These are phyloP conservation scores for Fusarium beomiforme DNA, from an alignment of 2,329 filamentous ascomycete species.

Conservation along the genomic window DNA sequence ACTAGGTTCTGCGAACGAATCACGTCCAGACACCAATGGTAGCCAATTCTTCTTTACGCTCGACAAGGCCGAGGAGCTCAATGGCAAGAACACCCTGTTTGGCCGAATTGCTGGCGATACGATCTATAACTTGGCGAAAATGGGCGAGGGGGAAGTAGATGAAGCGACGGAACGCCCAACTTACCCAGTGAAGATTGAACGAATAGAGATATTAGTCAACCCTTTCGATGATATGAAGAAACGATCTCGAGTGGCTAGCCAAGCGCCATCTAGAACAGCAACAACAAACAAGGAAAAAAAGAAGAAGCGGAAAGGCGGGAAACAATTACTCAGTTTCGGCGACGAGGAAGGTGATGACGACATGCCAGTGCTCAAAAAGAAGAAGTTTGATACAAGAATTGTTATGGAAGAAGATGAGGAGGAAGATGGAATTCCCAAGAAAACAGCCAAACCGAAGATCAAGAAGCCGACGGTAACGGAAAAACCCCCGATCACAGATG, in stretches of 20 bases:
- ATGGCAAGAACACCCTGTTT: constrained; percentile 92
- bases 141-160: constrained; percentile 86
- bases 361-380: constrained; percentile 74
- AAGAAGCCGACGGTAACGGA: constrained; percentile 43
- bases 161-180: constrained; percentile 83
- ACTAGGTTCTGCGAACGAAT: constrained; percentile 95
- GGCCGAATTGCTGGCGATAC: constrained; percentile 92
- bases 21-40: constrained; percentile 80
- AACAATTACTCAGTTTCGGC: constrained; percentile 81
- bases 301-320: constrained; percentile 78
- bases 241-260: constrained; percentile 66
- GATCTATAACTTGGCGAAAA: constrained; percentile 94
- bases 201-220: constrained; percentile 80
- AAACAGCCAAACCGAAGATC: constrained; percentile 42
- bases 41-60: constrained; percentile 98
- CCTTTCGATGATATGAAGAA: constrained; percentile 85
- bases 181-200: constrained; percentile 83
- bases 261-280: constrained; percentile 50
- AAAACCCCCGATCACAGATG: constrained; percentile 28
- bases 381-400: constrained; percentile 81
- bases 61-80: constrained; percentile 84
- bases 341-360: constrained; percentile 69
- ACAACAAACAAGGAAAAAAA: constrained; percentile 63
- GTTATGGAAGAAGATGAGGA: constrained; percentile 66
- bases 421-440: constrained; percentile 45